Conservation (phyloP, 495 filamentous ascomycete genomes). For the Penicillium dipodomyicola region DNA sequence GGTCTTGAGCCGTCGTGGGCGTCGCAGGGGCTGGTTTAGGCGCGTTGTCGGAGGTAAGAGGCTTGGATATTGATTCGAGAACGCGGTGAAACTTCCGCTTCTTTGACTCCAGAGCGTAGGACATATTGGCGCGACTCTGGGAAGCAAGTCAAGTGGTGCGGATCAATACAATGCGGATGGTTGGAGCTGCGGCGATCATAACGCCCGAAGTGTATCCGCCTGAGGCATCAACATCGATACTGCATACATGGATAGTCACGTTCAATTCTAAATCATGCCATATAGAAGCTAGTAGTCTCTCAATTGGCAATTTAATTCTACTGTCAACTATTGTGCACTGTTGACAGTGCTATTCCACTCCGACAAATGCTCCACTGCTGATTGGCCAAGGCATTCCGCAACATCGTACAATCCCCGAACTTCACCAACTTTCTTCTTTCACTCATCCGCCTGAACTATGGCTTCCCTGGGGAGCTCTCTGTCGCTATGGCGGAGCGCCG, state of each 20-base stretch:
- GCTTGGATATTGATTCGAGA: conserved; percentile 52
- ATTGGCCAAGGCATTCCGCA: conserved; percentile 26
- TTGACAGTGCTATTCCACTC: neutral
- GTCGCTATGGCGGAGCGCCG: conserved; percentile 36
- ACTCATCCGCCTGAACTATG: conserved; percentile 31
- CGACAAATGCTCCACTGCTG: conserved; percentile 26
- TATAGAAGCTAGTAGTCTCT: neutral
- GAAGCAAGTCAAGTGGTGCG: conserved; percentile 5
- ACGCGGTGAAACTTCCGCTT: conserved; percentile 57
- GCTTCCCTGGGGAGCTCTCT: conserved; percentile 35
- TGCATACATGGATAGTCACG: neutral
- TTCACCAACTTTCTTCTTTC: conserved; percentile 17
- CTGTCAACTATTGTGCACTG: neutral
- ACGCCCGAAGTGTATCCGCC: conserved; percentile 6
- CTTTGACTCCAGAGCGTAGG: conserved; percentile 52
- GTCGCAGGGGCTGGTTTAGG: conserved; percentile 27
- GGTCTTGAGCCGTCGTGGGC: conserved; percentile 29
- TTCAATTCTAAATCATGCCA: neutral
- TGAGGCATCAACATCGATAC: conserved; percentile 19
- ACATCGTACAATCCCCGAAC: conserved; percentile 22
- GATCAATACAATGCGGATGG: conserved; percentile 8
- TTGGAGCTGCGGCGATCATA: conserved; percentile 13
- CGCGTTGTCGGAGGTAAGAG: conserved; percentile 19
- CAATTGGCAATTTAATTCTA: neutral
- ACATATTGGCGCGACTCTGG: conserved; percentile 34